Evolutionary conservation across 2,329 filamentous ascomycete species (phyloP).

Genomic region (Endoconidiophora polonica): DNA sequence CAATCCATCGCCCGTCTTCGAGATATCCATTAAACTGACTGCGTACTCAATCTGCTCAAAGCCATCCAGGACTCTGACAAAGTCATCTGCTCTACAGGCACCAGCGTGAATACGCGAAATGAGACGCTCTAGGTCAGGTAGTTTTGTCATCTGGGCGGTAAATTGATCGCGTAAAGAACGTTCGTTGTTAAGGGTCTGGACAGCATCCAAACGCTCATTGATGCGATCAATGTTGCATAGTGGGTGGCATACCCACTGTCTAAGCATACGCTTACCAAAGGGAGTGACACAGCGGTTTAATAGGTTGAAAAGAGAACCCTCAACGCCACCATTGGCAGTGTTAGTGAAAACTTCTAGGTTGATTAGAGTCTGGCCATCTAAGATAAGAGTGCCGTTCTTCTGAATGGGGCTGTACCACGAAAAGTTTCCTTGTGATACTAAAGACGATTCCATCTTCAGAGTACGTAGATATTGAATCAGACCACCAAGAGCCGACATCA

Average conservation of each 20-base stretch:
- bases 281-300: constrained; percentile 91
- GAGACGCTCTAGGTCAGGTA: constrained; percentile 85
- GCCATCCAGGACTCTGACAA: constrained; percentile 81
- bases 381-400: constrained; percentile 74
- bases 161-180: constrained; percentile 69
- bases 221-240: constrained; percentile 74
- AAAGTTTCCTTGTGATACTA: constrained; percentile 84
- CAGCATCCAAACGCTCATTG: constrained; percentile 84
- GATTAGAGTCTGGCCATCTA: constrained; percentile 91
- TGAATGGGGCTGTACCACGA: constrained; percentile 80
- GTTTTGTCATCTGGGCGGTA: constrained; percentile 69
- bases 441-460: constrained; percentile 73
- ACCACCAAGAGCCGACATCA: constrained; percentile 84
- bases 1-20: constrained; percentile 62
- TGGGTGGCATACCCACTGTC: constrained; percentile 95
- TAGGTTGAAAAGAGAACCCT: constrained; percentile 79
- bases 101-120: constrained; percentile 91
- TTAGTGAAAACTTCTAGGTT: constrained; percentile 97
- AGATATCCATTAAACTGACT: constrained; percentile 59
- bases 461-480: constrained; percentile 72
- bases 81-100: constrained; percentile 79
- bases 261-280: constrained; percentile 89
- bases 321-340: constrained; percentile 65
- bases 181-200: constrained; percentile 82
- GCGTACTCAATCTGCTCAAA: constrained; percentile 98